A percentile compares a stretch with the other conserved stretches of the same genome.
Conservation (phyloP, 495 filamentous ascomycete species). For the Penicillium angulare region DNA sequence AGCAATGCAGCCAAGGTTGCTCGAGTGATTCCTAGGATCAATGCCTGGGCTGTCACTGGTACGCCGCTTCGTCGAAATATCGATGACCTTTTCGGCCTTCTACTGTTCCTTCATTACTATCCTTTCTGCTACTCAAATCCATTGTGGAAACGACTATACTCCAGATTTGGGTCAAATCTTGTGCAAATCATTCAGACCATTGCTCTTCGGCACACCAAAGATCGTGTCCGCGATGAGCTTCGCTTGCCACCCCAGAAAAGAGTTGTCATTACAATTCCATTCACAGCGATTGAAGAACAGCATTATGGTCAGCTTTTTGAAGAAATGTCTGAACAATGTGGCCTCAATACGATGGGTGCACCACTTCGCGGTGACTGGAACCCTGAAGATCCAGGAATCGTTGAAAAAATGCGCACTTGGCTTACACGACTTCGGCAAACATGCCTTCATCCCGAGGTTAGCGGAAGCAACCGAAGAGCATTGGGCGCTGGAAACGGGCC, state of each 20-base stretch:
- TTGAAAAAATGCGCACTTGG: slow-evolving; percentile 71
- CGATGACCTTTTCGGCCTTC: slow-evolving; percentile 63
- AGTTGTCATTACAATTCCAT: slow-evolving; percentile 84
- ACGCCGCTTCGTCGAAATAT: slow-evolving; percentile 83
- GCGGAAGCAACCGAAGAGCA: slow-evolving; percentile 62
- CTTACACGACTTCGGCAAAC: slow-evolving; percentile 73
- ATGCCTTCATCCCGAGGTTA: slow-evolving; percentile 81
- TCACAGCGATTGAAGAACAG: slow-evolving; percentile 84
- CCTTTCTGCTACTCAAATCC: slow-evolving; percentile 62
- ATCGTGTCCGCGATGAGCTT: slow-evolving; percentile 67
- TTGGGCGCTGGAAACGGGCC: slow-evolving; percentile 64
- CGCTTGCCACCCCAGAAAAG: slow-evolving; percentile 71
- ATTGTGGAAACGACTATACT: slow-evolving; percentile 67
- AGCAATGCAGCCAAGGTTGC: slow-evolving; percentile 81
- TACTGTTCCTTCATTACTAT: slow-evolving; percentile 76
- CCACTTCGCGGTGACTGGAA: slow-evolving; percentile 62
- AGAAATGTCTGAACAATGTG: slow-evolving; percentile 67
- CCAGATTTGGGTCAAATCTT: slow-evolving; percentile 58
- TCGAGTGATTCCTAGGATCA: slow-evolving; percentile 72
- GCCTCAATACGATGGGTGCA: slow-evolving; percentile 61
- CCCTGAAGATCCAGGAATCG: slow-evolving; percentile 49
- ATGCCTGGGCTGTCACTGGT: slow-evolving; percentile 91
- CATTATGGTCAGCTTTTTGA: slow-evolving; percentile 72
- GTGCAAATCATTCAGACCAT: slow-evolving; percentile 63
- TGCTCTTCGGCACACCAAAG: slow-evolving; percentile 83